Evolutionary conservation across 1,284 basidiomycete genomes (phyloP).

Genomic region (Leccinum subrobustum): DNA sequence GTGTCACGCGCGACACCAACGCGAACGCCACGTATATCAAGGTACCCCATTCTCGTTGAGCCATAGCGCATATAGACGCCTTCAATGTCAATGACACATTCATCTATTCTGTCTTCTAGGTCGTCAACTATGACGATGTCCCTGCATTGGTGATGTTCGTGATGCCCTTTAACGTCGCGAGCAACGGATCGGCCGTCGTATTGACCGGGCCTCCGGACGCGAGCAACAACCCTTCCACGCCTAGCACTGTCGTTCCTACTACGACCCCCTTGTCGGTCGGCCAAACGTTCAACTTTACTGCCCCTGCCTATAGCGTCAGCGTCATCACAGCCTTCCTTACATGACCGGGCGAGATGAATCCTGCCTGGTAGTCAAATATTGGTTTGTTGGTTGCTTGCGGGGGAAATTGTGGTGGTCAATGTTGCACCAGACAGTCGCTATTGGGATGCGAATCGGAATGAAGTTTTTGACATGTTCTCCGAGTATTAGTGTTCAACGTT

Average conservation of each 20-base stretch:
- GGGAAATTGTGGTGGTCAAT: background rate
- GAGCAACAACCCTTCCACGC: constrained; percentile 55
- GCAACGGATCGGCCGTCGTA: constrained; percentile 43
- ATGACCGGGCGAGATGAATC: background rate
- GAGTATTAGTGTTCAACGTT: background rate
- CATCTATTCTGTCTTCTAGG: constrained; percentile 32
- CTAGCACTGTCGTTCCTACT: constrained; percentile 47
- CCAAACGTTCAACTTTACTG: constrained; percentile 54
- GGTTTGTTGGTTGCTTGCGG: background rate
- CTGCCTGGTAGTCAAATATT: background rate
- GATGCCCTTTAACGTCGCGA: constrained; percentile 53
- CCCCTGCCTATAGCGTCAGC: constrained; percentile 57
- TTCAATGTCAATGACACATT: background rate
- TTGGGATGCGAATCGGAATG: background rate
- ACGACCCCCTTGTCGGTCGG: constrained; percentile 46
- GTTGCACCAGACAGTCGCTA: background rate
- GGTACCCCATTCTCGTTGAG: constrained; percentile 30
- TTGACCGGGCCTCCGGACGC: constrained; percentile 47
- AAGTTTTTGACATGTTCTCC: background rate
- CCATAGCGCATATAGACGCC: background rate
- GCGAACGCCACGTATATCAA: constrained; percentile 55
- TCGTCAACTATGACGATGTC: constrained; percentile 49
- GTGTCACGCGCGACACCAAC: constrained; percentile 45
- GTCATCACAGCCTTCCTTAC: constrained; percentile 36
- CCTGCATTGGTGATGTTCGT: constrained; percentile 48